Evolutionary conservation across 257 asterid genomes (phyloP), one percentile per base, ranked within the genome.

Genomic region (Nicotiana paniculata): DNA sequence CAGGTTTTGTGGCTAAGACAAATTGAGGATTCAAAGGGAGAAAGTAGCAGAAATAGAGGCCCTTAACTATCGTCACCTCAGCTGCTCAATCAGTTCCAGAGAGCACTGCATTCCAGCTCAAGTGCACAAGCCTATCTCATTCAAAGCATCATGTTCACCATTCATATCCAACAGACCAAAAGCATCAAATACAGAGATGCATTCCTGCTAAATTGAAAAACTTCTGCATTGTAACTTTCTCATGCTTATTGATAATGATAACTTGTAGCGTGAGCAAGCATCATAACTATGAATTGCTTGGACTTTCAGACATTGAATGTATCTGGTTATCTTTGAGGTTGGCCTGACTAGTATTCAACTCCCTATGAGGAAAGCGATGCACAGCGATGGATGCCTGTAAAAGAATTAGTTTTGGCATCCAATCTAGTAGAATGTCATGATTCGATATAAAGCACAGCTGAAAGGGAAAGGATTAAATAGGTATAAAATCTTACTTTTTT

Each of bases 391-490:
- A 74, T 21, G 15, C 39, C 13, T 13, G 61, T 24, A 48, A 13
- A 57, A 72, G 24, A 72, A 61, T 72, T 46, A 21, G 78, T 46
- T 72, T 72, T 72, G 61, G 61, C 39, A 72, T 72, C 79, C 61
- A 46, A 21, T 46, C 37, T 48, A 74, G 24, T 48, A 12, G 9
- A n/a, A 53, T 4, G 1, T 53, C 57, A 53, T 53, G 17, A 5
- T 26, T 61, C 26, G 2, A 7, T 9, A 18, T 59, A 26, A 59
- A n/a, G 65, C 10, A 59, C 28, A 63, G 18, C 61, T 48, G 24
- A 74, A 46, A 74, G 39, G 62, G 51, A 74, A 74, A 48, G 13
- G 21, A 74, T 12, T 9, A 48, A 74, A 43, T 43, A 43, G 11
- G 35, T 13, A 0, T 21, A 4, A 16, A 74, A 80, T 57, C 33